phyloP scores from a whole-genome alignment of 345 rosid genomes.

The Trapa incisa region DNA sequence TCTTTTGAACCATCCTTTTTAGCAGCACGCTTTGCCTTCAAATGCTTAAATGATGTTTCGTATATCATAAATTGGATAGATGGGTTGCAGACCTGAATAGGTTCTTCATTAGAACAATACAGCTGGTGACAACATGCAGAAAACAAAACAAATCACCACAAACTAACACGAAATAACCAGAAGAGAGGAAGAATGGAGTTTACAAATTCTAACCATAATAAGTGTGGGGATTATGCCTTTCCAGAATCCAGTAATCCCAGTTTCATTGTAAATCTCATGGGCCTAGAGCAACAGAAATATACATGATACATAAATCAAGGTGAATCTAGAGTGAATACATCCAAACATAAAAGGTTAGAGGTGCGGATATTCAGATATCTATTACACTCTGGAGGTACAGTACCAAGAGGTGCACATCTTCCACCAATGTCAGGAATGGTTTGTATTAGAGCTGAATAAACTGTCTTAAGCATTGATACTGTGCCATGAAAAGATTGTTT shows the following conservation, averaged over 20 bases:
- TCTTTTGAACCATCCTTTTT: constrained; percentile 26
- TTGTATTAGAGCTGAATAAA: no score
- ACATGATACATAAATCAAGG: not conserved
- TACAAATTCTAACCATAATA: constrained; percentile 38
- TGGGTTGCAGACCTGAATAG: constrained; percentile 53
- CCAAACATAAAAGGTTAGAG: not conserved
- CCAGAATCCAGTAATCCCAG: constrained; percentile 59
- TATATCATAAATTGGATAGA: constrained; percentile 71
- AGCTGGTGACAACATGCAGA: not conserved
- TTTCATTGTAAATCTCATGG: constrained; percentile 40
- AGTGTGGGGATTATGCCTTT: constrained; percentile 64
- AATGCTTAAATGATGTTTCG: constrained; percentile 40
- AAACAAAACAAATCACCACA: not conserved
- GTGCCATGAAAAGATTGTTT: no score
- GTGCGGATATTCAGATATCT: not conserved
- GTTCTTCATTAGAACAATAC: not conserved
- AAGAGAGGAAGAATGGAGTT: constrained; percentile 6
- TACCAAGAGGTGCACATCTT: no score
- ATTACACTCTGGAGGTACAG: no score
- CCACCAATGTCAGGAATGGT: no score
- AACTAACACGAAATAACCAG: not conserved
- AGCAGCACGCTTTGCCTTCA: constrained; percentile 32
- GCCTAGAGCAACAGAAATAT: constrained; percentile 21
- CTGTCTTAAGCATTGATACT: no score
- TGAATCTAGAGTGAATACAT: not conserved